A percentile compares a stretch with the other conserved stretches of the same genome.
Conservation (phyloP, 1,284 basidiomycete species). For the Boletus holoroseus region DNA sequence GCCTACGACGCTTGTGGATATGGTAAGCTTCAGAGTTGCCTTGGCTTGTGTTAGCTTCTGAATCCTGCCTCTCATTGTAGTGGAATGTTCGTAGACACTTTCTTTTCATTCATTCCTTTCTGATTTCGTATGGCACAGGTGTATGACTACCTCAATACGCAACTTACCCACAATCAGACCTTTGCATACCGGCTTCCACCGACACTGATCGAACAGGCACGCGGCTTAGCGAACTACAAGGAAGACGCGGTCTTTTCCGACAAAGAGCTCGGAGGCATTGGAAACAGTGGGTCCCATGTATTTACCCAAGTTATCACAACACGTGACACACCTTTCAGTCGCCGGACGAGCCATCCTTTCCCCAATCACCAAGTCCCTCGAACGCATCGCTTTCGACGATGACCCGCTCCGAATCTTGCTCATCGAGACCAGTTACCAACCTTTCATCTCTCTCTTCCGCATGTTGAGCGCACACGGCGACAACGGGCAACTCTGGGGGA, state of each 20-base stretch:
- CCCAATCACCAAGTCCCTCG: constrained; percentile 64
- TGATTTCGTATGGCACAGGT: constrained; percentile 40
- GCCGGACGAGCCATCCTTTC: constrained; percentile 72
- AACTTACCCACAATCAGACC: constrained; percentile 73
- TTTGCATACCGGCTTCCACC: constrained; percentile 69
- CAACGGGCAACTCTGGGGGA: constrained; percentile 52
- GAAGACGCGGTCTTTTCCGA: constrained; percentile 72
- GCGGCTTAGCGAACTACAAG: constrained; percentile 68
- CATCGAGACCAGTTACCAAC: constrained; percentile 76
- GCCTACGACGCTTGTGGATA: constrained; percentile 59
- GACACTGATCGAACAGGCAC: constrained; percentile 62
- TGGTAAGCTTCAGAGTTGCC: constrained; percentile 39
- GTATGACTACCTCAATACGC: constrained; percentile 72
- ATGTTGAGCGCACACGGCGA: constrained; percentile 55
- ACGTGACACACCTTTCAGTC: constrained; percentile 41
- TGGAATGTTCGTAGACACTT: constrained; percentile 53
- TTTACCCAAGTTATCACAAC: neutral
- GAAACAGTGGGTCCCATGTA: constrained; percentile 54
- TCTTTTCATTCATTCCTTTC: constrained; percentile 4
- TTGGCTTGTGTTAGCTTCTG: neutral
- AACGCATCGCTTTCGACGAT: constrained; percentile 70
- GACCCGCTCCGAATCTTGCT: constrained; percentile 74
- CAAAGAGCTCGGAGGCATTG: constrained; percentile 54
- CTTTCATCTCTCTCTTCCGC: constrained; percentile 80
- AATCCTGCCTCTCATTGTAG: constrained; percentile 25